A percentile compares a stretch with the other conserved stretches of the same genome.
phyloP scores from a whole-genome alignment of 345 rosid genomes.

The Hirschfeldia incana region DNA sequence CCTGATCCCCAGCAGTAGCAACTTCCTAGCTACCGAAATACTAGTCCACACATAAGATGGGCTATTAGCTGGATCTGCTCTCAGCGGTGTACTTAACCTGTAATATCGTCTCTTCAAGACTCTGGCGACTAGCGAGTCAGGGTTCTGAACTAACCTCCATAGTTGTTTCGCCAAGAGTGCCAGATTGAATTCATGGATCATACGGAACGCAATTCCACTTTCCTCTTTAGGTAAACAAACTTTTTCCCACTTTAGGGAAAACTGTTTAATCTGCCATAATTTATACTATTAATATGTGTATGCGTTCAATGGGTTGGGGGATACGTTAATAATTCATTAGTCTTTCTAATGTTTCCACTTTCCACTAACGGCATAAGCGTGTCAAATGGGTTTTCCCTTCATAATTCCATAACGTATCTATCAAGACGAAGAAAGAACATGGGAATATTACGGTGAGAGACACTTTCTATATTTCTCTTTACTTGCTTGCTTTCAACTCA shows the following conservation, averaged over 20 bases:
- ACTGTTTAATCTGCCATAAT: background rate
- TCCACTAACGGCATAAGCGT: background rate
- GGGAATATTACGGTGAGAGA: background rate
- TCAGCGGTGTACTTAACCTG: no score
- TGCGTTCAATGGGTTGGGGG: background rate
- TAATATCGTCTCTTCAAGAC: no score
- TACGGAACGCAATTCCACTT: no score
- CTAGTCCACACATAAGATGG: no score
- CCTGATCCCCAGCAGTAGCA: no score
- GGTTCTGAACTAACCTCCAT: no score
- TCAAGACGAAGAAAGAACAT: background rate
- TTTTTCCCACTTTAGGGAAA: background rate
- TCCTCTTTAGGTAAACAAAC: no score
- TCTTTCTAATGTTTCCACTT: background rate
- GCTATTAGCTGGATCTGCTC: no score
- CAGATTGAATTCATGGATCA: no score
- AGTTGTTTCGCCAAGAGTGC: no score
- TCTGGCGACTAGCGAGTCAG: no score
- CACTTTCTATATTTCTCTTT: background rate
- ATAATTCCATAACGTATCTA: slow-evolving; percentile 4
- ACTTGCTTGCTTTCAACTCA: background rate
- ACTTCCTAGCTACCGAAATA: no score
- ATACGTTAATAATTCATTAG: slow-evolving; percentile 10
- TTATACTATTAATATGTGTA: background rate
- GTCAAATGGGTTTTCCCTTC: background rate